A percentile compares a stretch with the other conserved stretches of the same genome.
These are phyloP conservation scores for Piper longum DNA, from an alignment of 164 flowering plant species.

Conservation along the genomic window DNA sequence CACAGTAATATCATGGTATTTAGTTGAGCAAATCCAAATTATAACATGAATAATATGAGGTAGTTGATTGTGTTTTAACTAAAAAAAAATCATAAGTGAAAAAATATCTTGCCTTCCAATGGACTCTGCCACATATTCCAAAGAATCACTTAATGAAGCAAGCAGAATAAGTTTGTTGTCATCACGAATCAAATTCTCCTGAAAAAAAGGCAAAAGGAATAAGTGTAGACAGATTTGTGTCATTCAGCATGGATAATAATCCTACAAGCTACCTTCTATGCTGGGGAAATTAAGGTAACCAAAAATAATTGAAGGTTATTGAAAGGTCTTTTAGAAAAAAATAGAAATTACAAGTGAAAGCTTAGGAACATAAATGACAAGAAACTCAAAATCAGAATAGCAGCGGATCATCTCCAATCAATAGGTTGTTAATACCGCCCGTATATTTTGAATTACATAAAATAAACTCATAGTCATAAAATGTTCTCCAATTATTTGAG, in stretches of 20 bases:
- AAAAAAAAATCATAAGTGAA: no score
- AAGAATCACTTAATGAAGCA: constrained; percentile 94
- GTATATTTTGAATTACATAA: no score
- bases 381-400: neutral
- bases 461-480: no score
- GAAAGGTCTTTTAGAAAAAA: neutral
- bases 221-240: neutral
- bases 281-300: neutral
- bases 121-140: constrained; percentile 97
- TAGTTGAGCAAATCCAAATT: no score
- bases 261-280: neutral
- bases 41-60: neutral
- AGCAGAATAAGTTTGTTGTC: constrained; percentile 84
- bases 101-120: constrained; percentile 58
- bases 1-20: no score
- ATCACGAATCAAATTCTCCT: constrained; percentile 97
- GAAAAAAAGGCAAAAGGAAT: constrained; percentile 7
- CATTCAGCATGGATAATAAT: neutral
- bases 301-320: neutral
- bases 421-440: no score
- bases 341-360: no score
- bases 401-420: neutral
- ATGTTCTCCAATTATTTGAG: no score
- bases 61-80: neutral
- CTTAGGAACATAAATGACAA: neutral